Evolutionary conservation across 2,329 filamentous ascomycete species (phyloP).

Genomic region (Pyrenophora teres): DNA sequence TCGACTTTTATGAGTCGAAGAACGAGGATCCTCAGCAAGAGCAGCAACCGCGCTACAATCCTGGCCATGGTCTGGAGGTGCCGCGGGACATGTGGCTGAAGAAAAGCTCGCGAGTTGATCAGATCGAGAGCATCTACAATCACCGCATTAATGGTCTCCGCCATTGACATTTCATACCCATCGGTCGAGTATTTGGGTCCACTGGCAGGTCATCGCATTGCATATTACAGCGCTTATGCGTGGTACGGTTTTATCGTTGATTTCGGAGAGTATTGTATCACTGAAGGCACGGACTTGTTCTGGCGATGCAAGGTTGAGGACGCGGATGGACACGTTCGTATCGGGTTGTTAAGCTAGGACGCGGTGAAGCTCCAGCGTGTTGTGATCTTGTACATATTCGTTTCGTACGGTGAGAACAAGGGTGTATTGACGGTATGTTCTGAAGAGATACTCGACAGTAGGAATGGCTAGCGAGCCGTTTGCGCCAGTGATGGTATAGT

Average conservation of each 20-base stretch:
- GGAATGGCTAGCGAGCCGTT: slow-evolving; percentile 32
- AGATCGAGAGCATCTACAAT: slow-evolving; percentile 45
- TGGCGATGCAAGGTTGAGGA: slow-evolving; percentile 23
- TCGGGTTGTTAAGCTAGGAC: slow-evolving; percentile 17
- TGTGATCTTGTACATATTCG: slow-evolving; percentile 17
- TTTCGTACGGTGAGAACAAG: slow-evolving; percentile 29
- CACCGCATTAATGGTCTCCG: slow-evolving; percentile 32
- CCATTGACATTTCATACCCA: slow-evolving; percentile 23
- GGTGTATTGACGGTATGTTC: slow-evolving; percentile 17
- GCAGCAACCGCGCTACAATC: slow-evolving; percentile 35
- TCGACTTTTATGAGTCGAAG: slow-evolving; percentile 39
- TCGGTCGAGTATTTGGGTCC: slow-evolving; percentile 20
- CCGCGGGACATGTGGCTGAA: slow-evolving; percentile 38
- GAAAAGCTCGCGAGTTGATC: slow-evolving; percentile 47
- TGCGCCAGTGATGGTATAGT: slow-evolving; percentile 22
- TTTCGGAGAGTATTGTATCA: slow-evolving; percentile 9
- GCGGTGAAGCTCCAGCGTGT: slow-evolving; percentile 21
- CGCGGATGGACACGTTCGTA: slow-evolving; percentile 13
- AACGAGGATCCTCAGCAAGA: slow-evolving; percentile 31
- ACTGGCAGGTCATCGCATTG: slow-evolving; percentile 27
- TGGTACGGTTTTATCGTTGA: slow-evolving; percentile 12
- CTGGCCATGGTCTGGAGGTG: slow-evolving; percentile 30
- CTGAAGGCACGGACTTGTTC: slow-evolving; percentile 18
- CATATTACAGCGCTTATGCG: slow-evolving; percentile 27
- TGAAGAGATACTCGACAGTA: slow-evolving; percentile 22